phyloP scores from a whole-genome alignment of 2,329 filamentous ascomycete species.

The Ambrosiella xylebori region DNA sequence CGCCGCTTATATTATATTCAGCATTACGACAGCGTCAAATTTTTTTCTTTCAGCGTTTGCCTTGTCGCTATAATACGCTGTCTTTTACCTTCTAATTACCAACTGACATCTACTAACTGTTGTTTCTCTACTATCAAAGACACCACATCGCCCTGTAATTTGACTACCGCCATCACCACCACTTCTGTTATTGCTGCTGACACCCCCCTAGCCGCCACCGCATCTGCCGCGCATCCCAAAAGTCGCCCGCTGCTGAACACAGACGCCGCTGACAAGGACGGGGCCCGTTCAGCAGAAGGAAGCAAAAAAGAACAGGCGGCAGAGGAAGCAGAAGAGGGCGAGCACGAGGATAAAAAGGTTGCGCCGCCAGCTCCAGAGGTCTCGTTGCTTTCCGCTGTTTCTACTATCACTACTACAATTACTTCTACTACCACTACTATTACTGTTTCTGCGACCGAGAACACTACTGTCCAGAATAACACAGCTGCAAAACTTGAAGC shows the following conservation, averaged over 20 bases:
- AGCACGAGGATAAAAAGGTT: constrained; percentile 6
- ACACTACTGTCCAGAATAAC: neutral
- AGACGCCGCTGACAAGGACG: neutral
- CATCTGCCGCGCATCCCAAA: constrained; percentile 4
- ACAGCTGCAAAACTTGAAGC: too few relatives aligned
- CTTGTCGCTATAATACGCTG: neutral
- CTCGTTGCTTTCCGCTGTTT: constrained; percentile 1
- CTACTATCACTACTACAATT: constrained; percentile 16
- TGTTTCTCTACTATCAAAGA: constrained; percentile 6
- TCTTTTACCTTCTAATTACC: neutral
- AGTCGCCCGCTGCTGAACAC: neutral
- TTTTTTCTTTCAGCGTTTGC: neutral
- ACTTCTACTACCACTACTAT: constrained; percentile 10
- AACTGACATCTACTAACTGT: constrained; percentile 3
- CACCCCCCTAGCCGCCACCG: constrained; percentile 1
- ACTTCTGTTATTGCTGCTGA: neutral
- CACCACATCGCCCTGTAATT: neutral
- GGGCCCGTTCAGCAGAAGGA: neutral
- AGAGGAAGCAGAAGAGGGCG: constrained; percentile 2
- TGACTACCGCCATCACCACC: neutral
- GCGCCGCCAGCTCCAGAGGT: neutral
- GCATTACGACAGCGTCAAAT: neutral
- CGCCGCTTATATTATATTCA: neutral
- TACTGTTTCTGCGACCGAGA: constrained; percentile 1
- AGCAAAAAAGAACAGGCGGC: too few relatives aligned